Evolutionary conservation across 331 rosid genomes (phyloP).

Genomic region (Quercus tomentella): DNA sequence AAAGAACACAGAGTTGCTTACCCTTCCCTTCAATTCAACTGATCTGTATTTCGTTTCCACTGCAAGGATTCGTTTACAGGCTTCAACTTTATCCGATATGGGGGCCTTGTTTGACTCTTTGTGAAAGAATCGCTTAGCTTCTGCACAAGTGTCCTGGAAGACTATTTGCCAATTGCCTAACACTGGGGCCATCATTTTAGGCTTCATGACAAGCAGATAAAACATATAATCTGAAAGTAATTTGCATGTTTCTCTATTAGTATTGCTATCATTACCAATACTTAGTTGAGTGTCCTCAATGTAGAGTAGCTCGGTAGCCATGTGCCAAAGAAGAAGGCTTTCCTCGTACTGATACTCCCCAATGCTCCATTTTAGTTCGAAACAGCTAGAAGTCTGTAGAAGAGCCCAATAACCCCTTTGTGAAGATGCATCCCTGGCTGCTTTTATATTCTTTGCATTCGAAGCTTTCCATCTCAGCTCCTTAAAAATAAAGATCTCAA

Average conservation of each 20-base stretch:
- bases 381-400: not conserved
- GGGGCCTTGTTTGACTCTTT: too few species aligned
- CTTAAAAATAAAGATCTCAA: not conserved
- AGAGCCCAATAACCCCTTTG: slow-evolving; percentile 26
- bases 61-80: too few species aligned
- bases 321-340: slow-evolving; percentile 33
- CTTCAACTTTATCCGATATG: too few species aligned
- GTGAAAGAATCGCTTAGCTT: not conserved
- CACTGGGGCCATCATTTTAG: not conserved
- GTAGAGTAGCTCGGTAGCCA: slow-evolving; percentile 15
- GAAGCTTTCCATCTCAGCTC: not conserved
- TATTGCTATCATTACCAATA: not conserved
- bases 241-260: not conserved
- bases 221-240: not conserved
- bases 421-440: not conserved
- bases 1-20: too few species aligned
- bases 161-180: not conserved
- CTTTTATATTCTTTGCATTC: not conserved
- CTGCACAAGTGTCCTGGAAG: not conserved
- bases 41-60: too few species aligned
- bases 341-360: slow-evolving; percentile 16
- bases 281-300: accelerated
- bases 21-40: too few species aligned
- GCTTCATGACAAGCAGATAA: not conserved
- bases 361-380: slow-evolving; percentile 9